Conservation (phyloP, 2,329 filamentous ascomycete genomes). For the Colletotrichum horii region DNA sequence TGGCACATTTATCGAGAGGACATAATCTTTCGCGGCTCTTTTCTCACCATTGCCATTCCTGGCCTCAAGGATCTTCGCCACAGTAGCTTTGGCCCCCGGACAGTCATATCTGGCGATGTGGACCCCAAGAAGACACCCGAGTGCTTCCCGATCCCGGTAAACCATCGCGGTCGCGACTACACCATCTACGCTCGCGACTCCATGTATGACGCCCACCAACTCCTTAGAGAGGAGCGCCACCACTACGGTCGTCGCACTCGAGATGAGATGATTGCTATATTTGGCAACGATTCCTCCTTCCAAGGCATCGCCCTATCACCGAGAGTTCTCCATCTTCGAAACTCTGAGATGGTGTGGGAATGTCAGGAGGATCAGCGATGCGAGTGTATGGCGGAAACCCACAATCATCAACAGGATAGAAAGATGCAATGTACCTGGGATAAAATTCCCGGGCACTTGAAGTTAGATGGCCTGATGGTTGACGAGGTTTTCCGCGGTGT, state of each 20-base stretch:
- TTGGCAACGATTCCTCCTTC: neutral
- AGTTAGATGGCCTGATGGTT: neutral
- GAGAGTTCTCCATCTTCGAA: neutral
- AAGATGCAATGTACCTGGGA: neutral
- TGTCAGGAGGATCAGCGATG: neutral
- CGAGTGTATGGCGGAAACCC: neutral
- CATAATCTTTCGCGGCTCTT: neutral
- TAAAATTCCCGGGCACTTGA: neutral
- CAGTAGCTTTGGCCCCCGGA: neutral
- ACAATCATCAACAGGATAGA: neutral
- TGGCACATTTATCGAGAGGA: conserved; percentile 4
- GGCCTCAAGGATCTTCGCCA: neutral
- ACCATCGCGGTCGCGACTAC: neutral
- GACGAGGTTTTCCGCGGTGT: neutral
- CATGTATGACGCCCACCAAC: neutral
- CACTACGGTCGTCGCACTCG: neutral
- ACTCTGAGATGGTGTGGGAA: neutral
- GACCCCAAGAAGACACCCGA: neutral
- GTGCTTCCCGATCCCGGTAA: neutral
- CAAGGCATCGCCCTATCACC: neutral
- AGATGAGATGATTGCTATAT: neutral
- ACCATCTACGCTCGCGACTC: neutral
- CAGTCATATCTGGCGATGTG: neutral
- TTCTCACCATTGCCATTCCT: conserved; percentile 4
- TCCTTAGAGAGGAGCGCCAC: neutral